These are phyloP conservation scores for Coemansia sp. DNA, from an alignment of 192 early-diverging fungal genomes.

Conservation along the genomic window DNA sequence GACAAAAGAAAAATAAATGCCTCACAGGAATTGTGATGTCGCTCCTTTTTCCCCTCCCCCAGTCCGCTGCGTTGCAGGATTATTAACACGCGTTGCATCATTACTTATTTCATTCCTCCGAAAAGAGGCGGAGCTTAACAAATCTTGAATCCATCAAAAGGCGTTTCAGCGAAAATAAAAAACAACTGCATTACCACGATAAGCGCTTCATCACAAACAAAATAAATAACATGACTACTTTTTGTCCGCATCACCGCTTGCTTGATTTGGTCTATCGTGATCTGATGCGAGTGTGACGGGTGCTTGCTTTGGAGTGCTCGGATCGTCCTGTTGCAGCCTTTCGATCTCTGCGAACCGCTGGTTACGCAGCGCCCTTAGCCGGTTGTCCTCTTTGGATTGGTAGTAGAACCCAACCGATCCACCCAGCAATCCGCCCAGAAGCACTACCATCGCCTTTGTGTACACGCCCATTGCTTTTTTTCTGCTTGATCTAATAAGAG, in stretches of 20 bases:
- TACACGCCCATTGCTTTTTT: constrained; percentile 38
- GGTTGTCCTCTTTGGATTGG: constrained; percentile 37
- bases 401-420: constrained; percentile 48
- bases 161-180: no score
- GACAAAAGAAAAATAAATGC: neutral
- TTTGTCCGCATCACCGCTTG: no score
- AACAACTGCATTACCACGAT: no score
- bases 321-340: constrained; percentile 17
- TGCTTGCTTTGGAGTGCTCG: neutral
- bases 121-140: no score
- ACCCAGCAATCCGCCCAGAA: constrained; percentile 40
- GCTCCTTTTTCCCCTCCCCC: no score
- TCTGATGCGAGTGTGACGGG: neutral
- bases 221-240: no score
- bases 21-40: neutral
- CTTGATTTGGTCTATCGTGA: no score
- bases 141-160: no score
- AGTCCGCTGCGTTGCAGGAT: no score
- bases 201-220: no score
- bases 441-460: constrained; percentile 36
- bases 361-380: constrained; percentile 34
- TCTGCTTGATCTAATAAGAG: neutral
- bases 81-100: no score
- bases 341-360: constrained; percentile 46
- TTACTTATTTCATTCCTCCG: no score